phyloP scores from a whole-genome alignment of 192 early-diverging fungal genomes.

The Backusella macrospora region DNA sequence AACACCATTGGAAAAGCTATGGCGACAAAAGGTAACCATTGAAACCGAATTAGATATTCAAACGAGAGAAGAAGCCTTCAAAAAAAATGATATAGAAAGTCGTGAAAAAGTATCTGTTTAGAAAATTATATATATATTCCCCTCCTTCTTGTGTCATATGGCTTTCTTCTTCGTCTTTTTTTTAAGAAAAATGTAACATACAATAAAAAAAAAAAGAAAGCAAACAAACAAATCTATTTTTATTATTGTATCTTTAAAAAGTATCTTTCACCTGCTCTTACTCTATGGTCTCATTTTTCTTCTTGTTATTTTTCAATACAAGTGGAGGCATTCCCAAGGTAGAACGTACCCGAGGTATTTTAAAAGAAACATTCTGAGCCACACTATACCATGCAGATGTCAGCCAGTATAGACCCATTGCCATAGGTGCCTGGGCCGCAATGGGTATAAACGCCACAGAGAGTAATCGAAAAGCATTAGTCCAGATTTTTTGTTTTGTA shows the following conservation, averaged over 20 bases:
- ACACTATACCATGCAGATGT: constrained; percentile 68
- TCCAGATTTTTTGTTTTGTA: constrained; percentile 44
- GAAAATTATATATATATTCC: too few species aligned
- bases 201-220: not conserved
- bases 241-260: too few species aligned
- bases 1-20: constrained; percentile 12
- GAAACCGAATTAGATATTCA: not conserved
- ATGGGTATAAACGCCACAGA: constrained; percentile 67
- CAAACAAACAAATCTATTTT: too few species aligned
- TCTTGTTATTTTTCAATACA: constrained; percentile 1
- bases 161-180: too few species aligned
- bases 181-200: too few species aligned
- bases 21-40: not conserved
- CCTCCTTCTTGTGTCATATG: too few species aligned
- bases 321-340: constrained; percentile 34
- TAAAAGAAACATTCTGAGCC: constrained; percentile 63
- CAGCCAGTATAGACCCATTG: constrained; percentile 71
- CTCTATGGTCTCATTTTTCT: not conserved
- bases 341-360: constrained; percentile 43
- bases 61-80: not conserved
- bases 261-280: too few species aligned
- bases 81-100: not conserved
- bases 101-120: constrained; percentile 7
- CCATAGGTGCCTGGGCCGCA: constrained; percentile 70
- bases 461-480: constrained; percentile 56